Conservation (phyloP, 148 eudicot species). For the Vaccinium corymbosum region DNA sequence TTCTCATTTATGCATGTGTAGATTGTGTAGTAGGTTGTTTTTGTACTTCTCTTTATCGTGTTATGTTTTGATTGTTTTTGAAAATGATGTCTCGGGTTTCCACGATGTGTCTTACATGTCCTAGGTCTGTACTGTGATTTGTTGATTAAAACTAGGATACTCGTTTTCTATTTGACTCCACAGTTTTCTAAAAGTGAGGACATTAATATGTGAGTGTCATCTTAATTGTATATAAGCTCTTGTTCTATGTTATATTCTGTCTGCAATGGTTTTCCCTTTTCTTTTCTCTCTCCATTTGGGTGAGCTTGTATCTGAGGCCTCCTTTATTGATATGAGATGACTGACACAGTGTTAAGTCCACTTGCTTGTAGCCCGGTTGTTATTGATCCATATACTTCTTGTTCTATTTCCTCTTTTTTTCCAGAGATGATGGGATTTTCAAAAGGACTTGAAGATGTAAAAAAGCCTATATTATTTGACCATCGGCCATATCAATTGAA, state of each 20-base stretch:
- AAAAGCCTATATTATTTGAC: conserved; percentile 53
- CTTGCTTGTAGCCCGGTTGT: background rate
- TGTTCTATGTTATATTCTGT: background rate
- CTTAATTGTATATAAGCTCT: background rate
- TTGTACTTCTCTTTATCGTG: background rate
- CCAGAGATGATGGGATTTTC: conserved; percentile 37
- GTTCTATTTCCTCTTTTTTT: conserved; percentile 4
- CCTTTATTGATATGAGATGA: background rate
- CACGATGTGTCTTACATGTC: background rate
- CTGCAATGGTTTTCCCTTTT: background rate
- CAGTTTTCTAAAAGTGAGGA: background rate
- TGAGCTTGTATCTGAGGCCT: background rate
- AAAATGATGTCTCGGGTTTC: background rate
- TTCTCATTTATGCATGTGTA: background rate
- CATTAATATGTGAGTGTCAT: background rate
- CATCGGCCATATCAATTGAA: conserved; percentile 66
- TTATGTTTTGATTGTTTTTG: background rate
- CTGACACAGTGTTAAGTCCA: background rate
- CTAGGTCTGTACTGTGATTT: background rate
- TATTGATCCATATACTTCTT: background rate
- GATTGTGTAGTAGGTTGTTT: background rate
- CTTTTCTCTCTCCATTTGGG: background rate
- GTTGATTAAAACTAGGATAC: background rate
- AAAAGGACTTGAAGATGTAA: conserved; percentile 17
- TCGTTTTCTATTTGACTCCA: background rate